These are phyloP conservation scores for Sherardia arvensis DNA, from an alignment of 257 asterid species.

Conservation along the genomic window DNA sequence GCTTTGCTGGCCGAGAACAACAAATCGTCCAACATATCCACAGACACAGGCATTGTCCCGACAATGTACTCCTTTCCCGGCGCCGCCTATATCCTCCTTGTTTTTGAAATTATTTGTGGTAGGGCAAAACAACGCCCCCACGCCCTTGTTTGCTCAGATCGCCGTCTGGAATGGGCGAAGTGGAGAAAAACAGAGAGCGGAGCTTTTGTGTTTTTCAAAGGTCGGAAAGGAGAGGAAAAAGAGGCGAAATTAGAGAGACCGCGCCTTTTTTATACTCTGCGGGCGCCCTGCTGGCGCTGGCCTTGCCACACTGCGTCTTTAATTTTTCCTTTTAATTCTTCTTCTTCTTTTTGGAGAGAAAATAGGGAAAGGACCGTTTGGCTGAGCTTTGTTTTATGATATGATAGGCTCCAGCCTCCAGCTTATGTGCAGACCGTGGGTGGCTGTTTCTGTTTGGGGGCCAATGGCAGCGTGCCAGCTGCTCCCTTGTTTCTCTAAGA, in stretches of 20 bases:
- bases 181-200: constrained; percentile 1
- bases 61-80: constrained; percentile 2
- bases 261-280: constrained; percentile 37
- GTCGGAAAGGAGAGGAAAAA: constrained; percentile 18
- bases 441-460: not conserved
- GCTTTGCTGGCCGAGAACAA: constrained; percentile 73
- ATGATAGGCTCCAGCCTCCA: not conserved
- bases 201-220: not conserved
- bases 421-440: not conserved
- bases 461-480: constrained; percentile 20
- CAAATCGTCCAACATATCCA: constrained; percentile 52
- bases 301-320: not conserved
- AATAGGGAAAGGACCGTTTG: constrained; percentile 19
- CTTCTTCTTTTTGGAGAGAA: not conserved
- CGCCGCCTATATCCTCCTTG: not conserved
- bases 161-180: constrained; percentile 22
- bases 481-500: constrained; percentile 23
- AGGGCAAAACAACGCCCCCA: constrained; percentile 40
- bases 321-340: not conserved
- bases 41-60: constrained; percentile 30
- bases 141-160: constrained; percentile 27
- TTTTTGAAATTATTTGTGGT: not conserved
- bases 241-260: constrained; percentile 22
- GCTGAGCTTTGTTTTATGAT: not conserved
- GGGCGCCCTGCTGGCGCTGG: constrained; percentile 1